phyloP scores from a whole-genome alignment of 768 basidiomycete species.

The Neoboletus subvelutipes region DNA sequence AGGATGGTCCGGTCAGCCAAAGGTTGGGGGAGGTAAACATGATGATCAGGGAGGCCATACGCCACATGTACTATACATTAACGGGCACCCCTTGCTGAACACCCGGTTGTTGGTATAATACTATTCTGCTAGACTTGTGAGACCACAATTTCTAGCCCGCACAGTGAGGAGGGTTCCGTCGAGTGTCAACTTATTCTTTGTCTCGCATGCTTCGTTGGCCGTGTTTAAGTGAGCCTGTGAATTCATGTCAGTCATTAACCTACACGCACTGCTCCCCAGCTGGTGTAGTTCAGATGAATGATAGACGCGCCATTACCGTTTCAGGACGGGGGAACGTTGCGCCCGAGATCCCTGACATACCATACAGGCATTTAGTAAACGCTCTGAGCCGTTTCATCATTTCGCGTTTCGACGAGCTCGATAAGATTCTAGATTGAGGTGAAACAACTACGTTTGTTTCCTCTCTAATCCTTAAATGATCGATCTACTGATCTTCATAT shows the following conservation, averaged over 20 bases:
- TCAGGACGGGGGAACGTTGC: neutral
- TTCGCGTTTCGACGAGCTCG: neutral
- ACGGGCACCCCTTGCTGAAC: slow-evolving; percentile 74
- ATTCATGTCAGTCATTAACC: too few species aligned
- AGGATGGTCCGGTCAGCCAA: slow-evolving; percentile 25
- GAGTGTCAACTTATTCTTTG: neutral
- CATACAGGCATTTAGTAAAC: neutral
- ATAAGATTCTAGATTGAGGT: neutral
- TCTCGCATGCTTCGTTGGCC: too few species aligned
- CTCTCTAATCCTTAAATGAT: neutral
- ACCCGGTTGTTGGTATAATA: slow-evolving; percentile 62
- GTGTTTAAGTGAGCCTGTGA: too few species aligned
- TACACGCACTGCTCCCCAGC: too few species aligned
- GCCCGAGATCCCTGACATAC: neutral
- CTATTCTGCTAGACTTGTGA: neutral
- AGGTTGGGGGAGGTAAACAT: slow-evolving; percentile 13
- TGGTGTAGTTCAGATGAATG: too few species aligned
- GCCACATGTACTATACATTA: slow-evolving; percentile 66
- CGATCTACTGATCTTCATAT: neutral
- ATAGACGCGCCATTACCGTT: neutral
- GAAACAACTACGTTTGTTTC: neutral
- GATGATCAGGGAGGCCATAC: slow-evolving; percentile 33
- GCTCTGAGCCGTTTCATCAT: neutral
- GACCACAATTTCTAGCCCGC: neutral
- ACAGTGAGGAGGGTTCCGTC: neutral